Percentiles rank a stretch among this genome's conserved stretches.
Evolutionary conservation across 441 rosid genomes (phyloP).

Genomic region (Geranium incanum): DNA sequence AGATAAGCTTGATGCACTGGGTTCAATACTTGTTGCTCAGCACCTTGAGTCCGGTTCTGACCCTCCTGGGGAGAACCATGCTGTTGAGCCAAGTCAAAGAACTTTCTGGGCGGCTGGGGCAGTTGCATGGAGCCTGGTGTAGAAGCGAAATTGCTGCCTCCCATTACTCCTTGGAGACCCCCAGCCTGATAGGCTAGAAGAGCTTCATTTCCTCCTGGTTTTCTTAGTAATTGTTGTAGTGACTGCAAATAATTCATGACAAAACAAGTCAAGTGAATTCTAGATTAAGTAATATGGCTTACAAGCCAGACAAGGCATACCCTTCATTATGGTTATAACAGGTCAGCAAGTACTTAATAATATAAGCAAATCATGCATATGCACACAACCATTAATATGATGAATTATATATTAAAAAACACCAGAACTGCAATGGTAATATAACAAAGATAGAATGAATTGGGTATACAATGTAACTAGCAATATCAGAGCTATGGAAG

Average conservation of each 20-base stretch:
- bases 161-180: constrained; percentile 66
- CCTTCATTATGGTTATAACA: not conserved
- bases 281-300: not conserved
- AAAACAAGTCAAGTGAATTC: not conserved
- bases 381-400: not conserved
- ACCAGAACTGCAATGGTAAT: not conserved
- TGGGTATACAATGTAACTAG: constrained; percentile 12
- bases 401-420: not conserved
- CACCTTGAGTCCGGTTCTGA: constrained; percentile 52
- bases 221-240: constrained; percentile 59
- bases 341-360: not conserved
- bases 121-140: constrained; percentile 71
- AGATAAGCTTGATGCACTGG: constrained; percentile 84
- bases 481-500: constrained; percentile 3
- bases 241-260: constrained; percentile 32
- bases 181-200: constrained; percentile 75
- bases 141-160: constrained; percentile 55
- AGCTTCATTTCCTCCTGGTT: constrained; percentile 69
- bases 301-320: not conserved
- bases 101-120: constrained; percentile 75
- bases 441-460: constrained; percentile 9
- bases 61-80: constrained; percentile 61
- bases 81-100: constrained; percentile 69
- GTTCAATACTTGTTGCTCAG: constrained; percentile 66
- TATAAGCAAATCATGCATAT: not conserved